Conservation (phyloP, 1,284 basidiomycete species). For the Papiliotrema nemorosa region DNA sequence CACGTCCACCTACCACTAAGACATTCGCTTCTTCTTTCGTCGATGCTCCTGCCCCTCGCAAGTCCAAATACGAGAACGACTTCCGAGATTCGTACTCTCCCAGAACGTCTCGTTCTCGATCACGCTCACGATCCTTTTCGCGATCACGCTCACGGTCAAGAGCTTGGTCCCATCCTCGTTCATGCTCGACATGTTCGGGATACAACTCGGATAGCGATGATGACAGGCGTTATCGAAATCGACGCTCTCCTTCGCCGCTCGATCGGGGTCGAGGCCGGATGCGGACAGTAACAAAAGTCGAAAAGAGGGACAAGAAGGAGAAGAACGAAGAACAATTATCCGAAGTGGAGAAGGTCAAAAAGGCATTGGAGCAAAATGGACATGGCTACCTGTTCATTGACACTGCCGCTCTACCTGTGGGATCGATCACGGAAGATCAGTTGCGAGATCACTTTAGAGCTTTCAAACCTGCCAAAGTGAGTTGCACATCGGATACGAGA, state of each 20-base stretch:
- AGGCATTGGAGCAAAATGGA: constrained; percentile 32
- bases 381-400: constrained; percentile 40
- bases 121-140: constrained; percentile 21
- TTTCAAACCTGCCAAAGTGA: constrained; percentile 40
- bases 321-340: constrained; percentile 18
- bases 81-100: constrained; percentile 18
- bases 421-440: constrained; percentile 20
- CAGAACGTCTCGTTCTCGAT: constrained; percentile 13
- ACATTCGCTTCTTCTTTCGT: constrained; percentile 27
- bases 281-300: not conserved
- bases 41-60: constrained; percentile 22
- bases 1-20: constrained; percentile 11
- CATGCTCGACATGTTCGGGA: constrained; percentile 16
- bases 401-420: constrained; percentile 25
- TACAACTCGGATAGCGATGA: constrained; percentile 34
- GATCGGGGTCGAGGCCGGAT: constrained; percentile 1
- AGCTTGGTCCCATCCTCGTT: constrained; percentile 19
- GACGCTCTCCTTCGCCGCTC: constrained; percentile 17
- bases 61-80: constrained; percentile 1
- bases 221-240: constrained; percentile 15
- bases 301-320: constrained; percentile 22
- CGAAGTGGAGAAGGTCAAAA: constrained; percentile 22
- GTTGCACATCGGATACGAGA: constrained; percentile 2
- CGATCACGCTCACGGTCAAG: constrained; percentile 21
- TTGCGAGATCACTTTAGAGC: constrained; percentile 42